A percentile compares a stretch with the other conserved stretches of the same genome.
phyloP scores from a whole-genome alignment of 2,329 filamentous ascomycete genomes.

The Colletotrichum filicis region DNA sequence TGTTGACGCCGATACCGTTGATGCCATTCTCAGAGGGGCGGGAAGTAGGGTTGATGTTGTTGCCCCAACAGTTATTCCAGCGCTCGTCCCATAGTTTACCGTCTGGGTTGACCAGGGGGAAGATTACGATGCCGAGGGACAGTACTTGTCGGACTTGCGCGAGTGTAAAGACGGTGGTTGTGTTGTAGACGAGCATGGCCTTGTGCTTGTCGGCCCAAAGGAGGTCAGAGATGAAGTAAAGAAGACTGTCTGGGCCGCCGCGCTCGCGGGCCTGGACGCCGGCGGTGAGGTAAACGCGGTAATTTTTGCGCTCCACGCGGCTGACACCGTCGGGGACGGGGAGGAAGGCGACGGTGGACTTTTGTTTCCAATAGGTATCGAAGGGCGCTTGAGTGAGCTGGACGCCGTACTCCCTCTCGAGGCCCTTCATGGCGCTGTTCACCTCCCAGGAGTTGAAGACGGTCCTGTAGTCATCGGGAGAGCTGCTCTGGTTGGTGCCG shows the following conservation, averaged over 20 bases:
- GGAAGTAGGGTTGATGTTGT: constrained; percentile 58
- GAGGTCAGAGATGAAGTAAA: constrained; percentile 69
- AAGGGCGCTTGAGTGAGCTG: constrained; percentile 52
- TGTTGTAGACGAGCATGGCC: constrained; percentile 62
- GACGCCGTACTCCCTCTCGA: constrained; percentile 52
- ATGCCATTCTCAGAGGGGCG: neutral
- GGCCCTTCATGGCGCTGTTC: constrained; percentile 53
- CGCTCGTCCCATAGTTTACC: constrained; percentile 62
- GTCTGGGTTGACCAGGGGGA: constrained; percentile 64
- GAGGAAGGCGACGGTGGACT: constrained; percentile 52
- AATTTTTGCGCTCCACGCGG: constrained; percentile 33
- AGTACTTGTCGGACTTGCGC: constrained; percentile 62
- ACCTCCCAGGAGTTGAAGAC: constrained; percentile 59
- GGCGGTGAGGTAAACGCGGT: constrained; percentile 62
- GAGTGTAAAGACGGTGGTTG: constrained; percentile 57
- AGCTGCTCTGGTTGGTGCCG: constrained; percentile 30
- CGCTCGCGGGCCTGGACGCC: constrained; percentile 69
- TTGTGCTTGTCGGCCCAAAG: constrained; percentile 61
- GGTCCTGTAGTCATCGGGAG: constrained; percentile 48
- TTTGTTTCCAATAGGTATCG: constrained; percentile 53
- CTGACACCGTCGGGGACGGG: constrained; percentile 35
- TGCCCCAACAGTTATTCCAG: constrained; percentile 63
- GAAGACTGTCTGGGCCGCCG: constrained; percentile 63
- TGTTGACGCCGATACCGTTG: constrained; percentile 55
- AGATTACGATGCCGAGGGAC: constrained; percentile 61